phyloP scores from a whole-genome alignment of 257 asterid genomes.

The Nicotiana benthamiana region DNA sequence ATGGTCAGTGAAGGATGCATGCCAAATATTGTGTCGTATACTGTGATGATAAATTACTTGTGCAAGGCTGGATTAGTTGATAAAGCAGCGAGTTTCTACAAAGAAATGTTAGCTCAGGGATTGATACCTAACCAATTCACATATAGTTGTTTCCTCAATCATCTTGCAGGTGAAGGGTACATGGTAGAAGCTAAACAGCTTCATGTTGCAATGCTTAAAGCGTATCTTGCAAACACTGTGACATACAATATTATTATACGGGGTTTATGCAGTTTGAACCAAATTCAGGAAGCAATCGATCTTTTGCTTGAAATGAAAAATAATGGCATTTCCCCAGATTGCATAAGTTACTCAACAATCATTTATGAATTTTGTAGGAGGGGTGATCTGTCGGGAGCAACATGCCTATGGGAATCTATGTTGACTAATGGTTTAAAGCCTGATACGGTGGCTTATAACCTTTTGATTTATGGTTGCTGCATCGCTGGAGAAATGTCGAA shows the following conservation, averaged over 20 bases:
- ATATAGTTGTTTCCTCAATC: conserved; percentile 75
- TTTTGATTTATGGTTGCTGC: conserved; percentile 62
- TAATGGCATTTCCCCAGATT: conserved; percentile 57
- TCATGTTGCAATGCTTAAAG: conserved; percentile 49
- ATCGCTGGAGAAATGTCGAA: conserved; percentile 45
- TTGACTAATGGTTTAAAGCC: conserved; percentile 48
- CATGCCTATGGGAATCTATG: conserved; percentile 68
- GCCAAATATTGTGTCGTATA: conserved; percentile 64
- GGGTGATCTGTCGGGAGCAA: conserved; percentile 61
- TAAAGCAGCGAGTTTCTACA: conserved; percentile 50
- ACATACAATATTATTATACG: conserved; percentile 70
- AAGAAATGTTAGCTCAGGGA: conserved; percentile 55
- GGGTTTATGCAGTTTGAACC: conserved; percentile 67
- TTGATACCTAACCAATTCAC: conserved; percentile 61
- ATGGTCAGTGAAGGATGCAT: conserved; percentile 57
- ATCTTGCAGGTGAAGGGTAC: conserved; percentile 51
- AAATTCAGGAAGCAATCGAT: conserved; percentile 40
- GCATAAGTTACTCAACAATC: conserved; percentile 68
- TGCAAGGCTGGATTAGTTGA: conserved; percentile 53
- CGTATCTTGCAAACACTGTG: conserved; percentile 47
- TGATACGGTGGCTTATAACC: conserved; percentile 67
- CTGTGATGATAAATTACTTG: conserved; percentile 57
- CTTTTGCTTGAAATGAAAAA: conserved; percentile 47
- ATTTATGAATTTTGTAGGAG: conserved; percentile 48
- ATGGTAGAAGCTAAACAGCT: conserved; percentile 59